Conservation (phyloP, 179 eudicot genomes). For the Spinacia oleracea region DNA sequence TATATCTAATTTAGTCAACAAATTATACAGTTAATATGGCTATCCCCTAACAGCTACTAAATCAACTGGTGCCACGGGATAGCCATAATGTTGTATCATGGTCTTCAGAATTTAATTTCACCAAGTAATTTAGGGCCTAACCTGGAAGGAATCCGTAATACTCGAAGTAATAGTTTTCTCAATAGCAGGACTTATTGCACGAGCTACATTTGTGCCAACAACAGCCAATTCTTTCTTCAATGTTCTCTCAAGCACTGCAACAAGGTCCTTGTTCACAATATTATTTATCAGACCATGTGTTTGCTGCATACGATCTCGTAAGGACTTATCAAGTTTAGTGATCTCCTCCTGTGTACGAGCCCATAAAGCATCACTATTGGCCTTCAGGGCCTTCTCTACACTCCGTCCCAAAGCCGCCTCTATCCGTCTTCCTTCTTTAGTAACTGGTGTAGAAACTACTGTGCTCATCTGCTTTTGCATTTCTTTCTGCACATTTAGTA, state of each 20-base stretch:
- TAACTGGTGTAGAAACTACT: conserved; percentile 52
- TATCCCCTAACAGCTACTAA: neutral
- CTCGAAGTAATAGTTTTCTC: conserved; percentile 72
- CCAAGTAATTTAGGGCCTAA: conserved; percentile 22
- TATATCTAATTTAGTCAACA: neutral
- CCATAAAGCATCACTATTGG: conserved; percentile 85
- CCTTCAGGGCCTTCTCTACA: conserved; percentile 76
- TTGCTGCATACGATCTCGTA: conserved; percentile 69
- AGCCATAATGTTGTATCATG: neutral
- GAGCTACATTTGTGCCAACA: conserved; percentile 68
- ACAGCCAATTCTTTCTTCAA: conserved; percentile 80
- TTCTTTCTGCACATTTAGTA: conserved; percentile 59
- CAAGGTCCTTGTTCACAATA: conserved; percentile 62
- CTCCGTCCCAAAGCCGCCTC: conserved; percentile 71
- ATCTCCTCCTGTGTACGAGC: conserved; percentile 84
- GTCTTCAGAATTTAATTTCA: neutral
- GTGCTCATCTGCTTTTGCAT: conserved; percentile 65
- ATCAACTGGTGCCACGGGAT: neutral
- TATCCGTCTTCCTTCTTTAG: conserved; percentile 78
- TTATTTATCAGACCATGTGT: conserved; percentile 50
- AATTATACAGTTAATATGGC: neutral
- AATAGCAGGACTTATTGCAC: conserved; percentile 58
- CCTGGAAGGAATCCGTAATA: conserved; percentile 85
- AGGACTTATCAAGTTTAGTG: conserved; percentile 68
- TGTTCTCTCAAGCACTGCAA: conserved; percentile 59